phyloP scores from a whole-genome alignment of 768 basidiomycete genomes.

The Leccinellum albellum region DNA sequence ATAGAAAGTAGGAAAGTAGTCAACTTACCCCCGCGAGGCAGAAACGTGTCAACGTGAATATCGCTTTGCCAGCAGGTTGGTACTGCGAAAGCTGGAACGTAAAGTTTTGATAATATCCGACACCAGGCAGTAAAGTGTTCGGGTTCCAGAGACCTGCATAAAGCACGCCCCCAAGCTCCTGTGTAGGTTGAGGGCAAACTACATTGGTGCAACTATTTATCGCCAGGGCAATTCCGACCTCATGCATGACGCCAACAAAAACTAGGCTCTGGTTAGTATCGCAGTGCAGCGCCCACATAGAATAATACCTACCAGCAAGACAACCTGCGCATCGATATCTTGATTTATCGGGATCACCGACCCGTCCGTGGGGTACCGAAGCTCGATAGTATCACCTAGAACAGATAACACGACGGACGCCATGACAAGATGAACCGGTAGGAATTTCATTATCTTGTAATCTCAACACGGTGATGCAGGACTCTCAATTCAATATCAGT shows the following conservation, averaged over 20 bases:
- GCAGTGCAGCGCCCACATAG: background rate
- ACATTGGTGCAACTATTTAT: slow-evolving; percentile 15
- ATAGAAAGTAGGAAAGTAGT: background rate
- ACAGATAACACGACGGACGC: slow-evolving; percentile 1
- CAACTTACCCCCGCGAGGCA: slow-evolving; percentile 13
- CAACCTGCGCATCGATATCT: slow-evolving; percentile 14
- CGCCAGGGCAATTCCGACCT: slow-evolving; percentile 21
- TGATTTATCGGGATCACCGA: slow-evolving; percentile 14
- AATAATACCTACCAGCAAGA: slow-evolving; percentile 9
- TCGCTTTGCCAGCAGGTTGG: slow-evolving; percentile 8
- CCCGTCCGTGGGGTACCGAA: slow-evolving; percentile 20
- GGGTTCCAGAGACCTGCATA: slow-evolving; percentile 21
- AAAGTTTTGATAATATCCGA: slow-evolving; percentile 22
- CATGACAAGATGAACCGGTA: background rate
- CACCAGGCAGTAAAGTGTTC: background rate
- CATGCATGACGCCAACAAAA: slow-evolving; percentile 15
- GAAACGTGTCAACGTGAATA: slow-evolving; percentile 18
- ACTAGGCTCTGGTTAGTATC: slow-evolving; percentile 4
- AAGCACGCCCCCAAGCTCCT: slow-evolving; percentile 14
- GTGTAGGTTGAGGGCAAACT: slow-evolving; percentile 12
- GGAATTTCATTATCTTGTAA: slow-evolving; percentile 3
- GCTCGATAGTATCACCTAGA: slow-evolving; percentile 17
- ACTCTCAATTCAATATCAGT: background rate
- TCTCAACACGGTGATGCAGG: background rate
- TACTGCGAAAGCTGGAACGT: slow-evolving; percentile 12